Evolutionary conservation across 148 eudicot species (phyloP), one percentile per base, ranked within the genome.

Genomic region (Persicaria tinctoria): DNA sequence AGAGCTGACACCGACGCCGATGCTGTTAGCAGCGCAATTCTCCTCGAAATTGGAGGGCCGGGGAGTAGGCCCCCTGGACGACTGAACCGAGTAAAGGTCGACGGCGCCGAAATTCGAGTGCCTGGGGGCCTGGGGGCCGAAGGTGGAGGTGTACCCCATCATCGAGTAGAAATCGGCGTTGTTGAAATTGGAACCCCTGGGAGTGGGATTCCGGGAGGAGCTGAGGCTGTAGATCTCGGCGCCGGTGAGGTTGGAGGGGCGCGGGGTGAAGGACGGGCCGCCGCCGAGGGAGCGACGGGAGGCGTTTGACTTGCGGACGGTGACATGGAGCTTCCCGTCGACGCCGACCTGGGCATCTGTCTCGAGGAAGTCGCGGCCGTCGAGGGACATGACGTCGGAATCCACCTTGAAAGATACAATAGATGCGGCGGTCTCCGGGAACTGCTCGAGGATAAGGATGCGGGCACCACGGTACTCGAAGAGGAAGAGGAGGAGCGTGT

Each of bases 201-300:
- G 98, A 12, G 97, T 93, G 0, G 89, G 98, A 51, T 93, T 93
- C 56, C 98, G 73, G 0, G 97, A 93, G 5, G 98, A 93, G 74
- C 94, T 91, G 20, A 93, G 46, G 27, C 98, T 93, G 64, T 93
- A 93, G 66, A 93, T 93, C 81, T 93, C 97, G 1, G 95, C 98
- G 27, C 98, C 98, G 0, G 98, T 89, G 11, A 93, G 78, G 68
- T 93, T 91, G 2, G 98, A 93, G 38, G 97, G 97, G 73, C 98
- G 79, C 0, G 94, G 94, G 0, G 92, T 91, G 46, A 82, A 41
- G 4, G 75, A 81, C 0, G 79, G 48, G n/a, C 86, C 84, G 4
- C 72, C 82, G 1, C 87, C 85, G 4, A 90, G 51, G 0, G 93
- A 89, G 41, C 96, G 77, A 18, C 97, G 73, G 0, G 98, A 93